Evolutionary conservation across 176 grass and related monocot species (phyloP).

Genomic region (Microstegium vimineum): DNA sequence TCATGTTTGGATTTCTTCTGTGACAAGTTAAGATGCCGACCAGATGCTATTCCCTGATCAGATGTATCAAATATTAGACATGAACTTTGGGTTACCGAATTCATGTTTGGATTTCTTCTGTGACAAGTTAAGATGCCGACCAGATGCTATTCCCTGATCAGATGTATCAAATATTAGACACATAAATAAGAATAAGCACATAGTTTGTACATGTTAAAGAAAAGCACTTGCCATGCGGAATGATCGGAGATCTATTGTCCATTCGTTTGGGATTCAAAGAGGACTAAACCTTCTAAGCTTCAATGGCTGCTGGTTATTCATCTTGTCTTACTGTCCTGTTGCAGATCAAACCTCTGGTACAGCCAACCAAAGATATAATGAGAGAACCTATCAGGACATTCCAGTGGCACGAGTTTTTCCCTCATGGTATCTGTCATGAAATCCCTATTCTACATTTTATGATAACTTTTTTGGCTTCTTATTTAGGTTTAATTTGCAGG

Average conservation of each 20-base stretch:
- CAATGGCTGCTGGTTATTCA: constrained; percentile 1
- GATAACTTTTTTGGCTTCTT: constrained; percentile 18
- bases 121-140: background rate
- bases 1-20: too few species aligned
- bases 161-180: constrained; percentile 3
- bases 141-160: background rate
- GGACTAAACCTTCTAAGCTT: constrained; percentile 6
- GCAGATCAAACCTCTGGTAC: constrained; percentile 94
- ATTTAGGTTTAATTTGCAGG: constrained; percentile 55
- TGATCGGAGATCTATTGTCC: background rate
- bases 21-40: too few species aligned
- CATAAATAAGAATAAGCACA: background rate
- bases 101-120: background rate
- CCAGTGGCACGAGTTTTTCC: constrained; percentile 98
- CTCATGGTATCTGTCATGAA: constrained; percentile 56
- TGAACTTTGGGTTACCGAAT: background rate
- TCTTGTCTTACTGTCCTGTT: constrained; percentile 13
- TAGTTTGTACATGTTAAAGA: constrained; percentile 2
- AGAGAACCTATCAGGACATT: constrained; percentile 55
- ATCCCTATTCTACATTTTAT: constrained; percentile 18
- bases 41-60: too few species aligned
- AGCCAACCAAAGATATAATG: constrained; percentile 96
- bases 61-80: too few species aligned
- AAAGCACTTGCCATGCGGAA: background rate
- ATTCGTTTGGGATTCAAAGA: background rate